Base-by-base conservation (phyloP, 345 rosid species). In the Noccaea bulbosa region DNA sequence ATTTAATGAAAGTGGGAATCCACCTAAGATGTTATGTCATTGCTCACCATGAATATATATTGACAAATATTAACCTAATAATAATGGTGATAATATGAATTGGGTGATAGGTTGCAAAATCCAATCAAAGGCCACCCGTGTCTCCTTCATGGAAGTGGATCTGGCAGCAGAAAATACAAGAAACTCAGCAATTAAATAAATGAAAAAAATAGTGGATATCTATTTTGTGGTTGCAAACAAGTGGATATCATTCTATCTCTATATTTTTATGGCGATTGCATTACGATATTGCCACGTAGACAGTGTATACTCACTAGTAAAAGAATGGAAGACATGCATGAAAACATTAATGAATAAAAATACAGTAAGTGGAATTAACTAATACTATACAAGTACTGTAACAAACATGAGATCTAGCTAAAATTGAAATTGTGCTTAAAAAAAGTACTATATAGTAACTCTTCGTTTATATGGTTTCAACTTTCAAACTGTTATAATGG, bases 1-100 rank as follows among this genome's bases (percentile, higher is more conserved):
- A 44, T 16, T 17, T 35, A 41, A 67, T 74, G 34, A 53, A 44
- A 67, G 67, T 74, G 74, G 75, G 15, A 69, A 55, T 56, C 79
- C 79, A 76, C 71, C 63, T 75, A 53, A 76, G 71, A 47, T 69
- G 79, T 64, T 47, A 62, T 75, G 79, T 69, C 79, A 76, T 76
- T 69, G 65, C 54, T 69, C 75, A 76, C 78, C 62, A 62, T 55
- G 69, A 52, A 54, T 52, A 54, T 46, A 11, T 44, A 44, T 24
- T 20, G 27, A 59, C 43, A 75, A 68, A 37, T 11, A 62, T 38
- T 68, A 61, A 53, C 16, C 11, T 57, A 57, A 34, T 56, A 44
- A 22, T 9, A 20, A n/a, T 68, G 15, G 58, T 39, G 74, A 56
- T 69, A 56, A 63, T 69, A 69, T 38, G 45, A 70, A 69, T 69